Evolutionary conservation across 2,329 filamentous ascomycete species (phyloP).

Genomic region (Colletotrichum horii): DNA sequence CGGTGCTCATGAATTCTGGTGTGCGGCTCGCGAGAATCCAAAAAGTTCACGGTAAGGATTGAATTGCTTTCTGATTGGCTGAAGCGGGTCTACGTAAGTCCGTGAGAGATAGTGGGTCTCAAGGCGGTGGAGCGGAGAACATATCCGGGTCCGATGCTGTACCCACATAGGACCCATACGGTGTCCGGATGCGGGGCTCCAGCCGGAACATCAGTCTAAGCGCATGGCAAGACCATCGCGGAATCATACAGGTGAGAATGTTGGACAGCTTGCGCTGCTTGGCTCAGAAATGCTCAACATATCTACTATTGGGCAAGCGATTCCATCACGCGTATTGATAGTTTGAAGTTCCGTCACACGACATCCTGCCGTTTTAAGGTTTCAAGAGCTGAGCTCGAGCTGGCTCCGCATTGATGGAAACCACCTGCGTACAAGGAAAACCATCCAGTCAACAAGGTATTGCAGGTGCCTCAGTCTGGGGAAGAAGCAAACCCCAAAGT

Average conservation of each 20-base stretch:
- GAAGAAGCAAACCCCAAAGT: background rate
- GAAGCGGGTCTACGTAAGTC: constrained; percentile 9
- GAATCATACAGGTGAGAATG: background rate
- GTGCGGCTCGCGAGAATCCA: constrained; percentile 5
- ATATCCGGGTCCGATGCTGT: background rate
- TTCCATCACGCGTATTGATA: background rate
- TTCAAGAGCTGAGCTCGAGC: background rate
- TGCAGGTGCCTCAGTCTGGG: background rate
- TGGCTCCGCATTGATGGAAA: background rate
- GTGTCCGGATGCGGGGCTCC: background rate
- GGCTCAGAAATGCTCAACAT: background rate
- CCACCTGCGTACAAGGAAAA: background rate
- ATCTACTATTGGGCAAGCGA: background rate
- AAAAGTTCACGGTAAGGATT: constrained; percentile 7
- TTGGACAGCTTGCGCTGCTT: background rate
- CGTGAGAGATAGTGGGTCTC: background rate
- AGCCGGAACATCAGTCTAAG: background rate
- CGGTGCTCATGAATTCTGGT: background rate
- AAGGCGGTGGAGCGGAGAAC: background rate
- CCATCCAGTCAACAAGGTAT: background rate
- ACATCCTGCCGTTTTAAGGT: background rate
- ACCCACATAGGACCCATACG: background rate
- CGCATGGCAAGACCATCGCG: background rate
- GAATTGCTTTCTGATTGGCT: constrained; percentile 10
- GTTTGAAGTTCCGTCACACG: background rate